Evolutionary conservation across 306 rosid genomes (phyloP).

Genomic region (Cucumis cinereus): DNA sequence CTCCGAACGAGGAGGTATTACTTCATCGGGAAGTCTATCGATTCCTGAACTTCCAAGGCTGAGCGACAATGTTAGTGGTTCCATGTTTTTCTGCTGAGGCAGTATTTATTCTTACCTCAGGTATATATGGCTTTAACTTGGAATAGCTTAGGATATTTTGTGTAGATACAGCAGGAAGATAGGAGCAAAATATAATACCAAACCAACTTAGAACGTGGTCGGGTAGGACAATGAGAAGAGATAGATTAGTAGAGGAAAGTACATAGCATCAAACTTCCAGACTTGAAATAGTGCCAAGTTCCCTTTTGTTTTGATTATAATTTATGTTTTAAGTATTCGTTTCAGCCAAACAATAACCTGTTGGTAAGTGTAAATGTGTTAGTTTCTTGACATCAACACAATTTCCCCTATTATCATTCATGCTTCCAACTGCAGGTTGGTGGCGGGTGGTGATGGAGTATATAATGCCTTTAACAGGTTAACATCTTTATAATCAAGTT

Average conservation of each 20-base stretch:
- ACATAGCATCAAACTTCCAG: background rate
- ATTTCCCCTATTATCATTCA: background rate
- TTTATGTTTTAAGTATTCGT: background rate
- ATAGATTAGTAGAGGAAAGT: background rate
- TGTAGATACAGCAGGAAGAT: background rate
- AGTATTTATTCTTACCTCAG: background rate
- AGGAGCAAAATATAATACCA: background rate
- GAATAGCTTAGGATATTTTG: background rate
- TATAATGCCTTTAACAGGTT: too few species aligned
- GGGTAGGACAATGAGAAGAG: background rate
- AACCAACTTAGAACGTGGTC: background rate
- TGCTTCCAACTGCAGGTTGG: background rate
- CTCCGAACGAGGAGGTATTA: slow-evolving; percentile 15
- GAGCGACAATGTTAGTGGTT: slow-evolving; percentile 28
- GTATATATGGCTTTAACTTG: background rate
- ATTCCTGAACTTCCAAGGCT: slow-evolving; percentile 63
- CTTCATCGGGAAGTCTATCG: slow-evolving; percentile 21
- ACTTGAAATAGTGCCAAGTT: background rate
- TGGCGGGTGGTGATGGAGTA: background rate
- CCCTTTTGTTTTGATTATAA: background rate
- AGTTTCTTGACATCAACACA: background rate
- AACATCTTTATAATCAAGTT: too few species aligned
- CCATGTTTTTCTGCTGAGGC: slow-evolving; percentile 81
- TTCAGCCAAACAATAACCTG: background rate
- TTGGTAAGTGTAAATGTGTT: background rate